phyloP scores from a whole-genome alignment of 345 rosid genomes.

The Brassica cretica region DNA sequence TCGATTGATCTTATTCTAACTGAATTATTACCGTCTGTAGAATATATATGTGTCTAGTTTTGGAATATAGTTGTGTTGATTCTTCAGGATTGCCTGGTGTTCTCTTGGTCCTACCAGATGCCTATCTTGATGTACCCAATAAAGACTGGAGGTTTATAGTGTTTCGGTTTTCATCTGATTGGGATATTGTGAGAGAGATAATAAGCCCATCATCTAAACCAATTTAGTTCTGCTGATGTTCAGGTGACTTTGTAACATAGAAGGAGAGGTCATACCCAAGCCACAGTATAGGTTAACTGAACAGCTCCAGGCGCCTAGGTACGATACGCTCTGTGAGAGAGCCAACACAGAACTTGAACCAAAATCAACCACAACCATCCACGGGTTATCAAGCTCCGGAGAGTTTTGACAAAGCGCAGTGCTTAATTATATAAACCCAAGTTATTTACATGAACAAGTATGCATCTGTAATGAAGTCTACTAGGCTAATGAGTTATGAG shows the following conservation, averaged over 20 bases:
- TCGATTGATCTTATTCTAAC: neutral
- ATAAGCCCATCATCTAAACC: neutral
- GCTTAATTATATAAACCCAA: neutral
- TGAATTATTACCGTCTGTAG: neutral
- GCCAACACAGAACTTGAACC: constrained; percentile 42
- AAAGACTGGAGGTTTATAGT: constrained; percentile 85
- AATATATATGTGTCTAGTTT: neutral
- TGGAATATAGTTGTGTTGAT: constrained; percentile 16
- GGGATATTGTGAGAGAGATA: neutral
- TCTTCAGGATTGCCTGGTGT: constrained; percentile 73
- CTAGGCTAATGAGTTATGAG: neutral
- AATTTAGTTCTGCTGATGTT: constrained; percentile 8
- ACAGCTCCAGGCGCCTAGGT: constrained; percentile 56
- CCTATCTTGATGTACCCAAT: constrained; percentile 89
- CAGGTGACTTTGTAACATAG: constrained; percentile 73
- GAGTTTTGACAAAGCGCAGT: neutral
- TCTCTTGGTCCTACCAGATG: constrained; percentile 93
- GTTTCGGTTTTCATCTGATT: neutral
- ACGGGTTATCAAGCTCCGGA: constrained; percentile 37
- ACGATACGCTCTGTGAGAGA: constrained; percentile 66
- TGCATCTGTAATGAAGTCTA: constrained; percentile 20
- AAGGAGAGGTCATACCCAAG: constrained; percentile 83
- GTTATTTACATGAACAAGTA: constrained; percentile 2
- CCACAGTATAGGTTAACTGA: constrained; percentile 66
- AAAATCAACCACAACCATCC: constrained; percentile 25